Base-by-base conservation (phyloP, 2,329 filamentous ascomycete genomes). In the Ophiostoma triangulosporum region DNA sequence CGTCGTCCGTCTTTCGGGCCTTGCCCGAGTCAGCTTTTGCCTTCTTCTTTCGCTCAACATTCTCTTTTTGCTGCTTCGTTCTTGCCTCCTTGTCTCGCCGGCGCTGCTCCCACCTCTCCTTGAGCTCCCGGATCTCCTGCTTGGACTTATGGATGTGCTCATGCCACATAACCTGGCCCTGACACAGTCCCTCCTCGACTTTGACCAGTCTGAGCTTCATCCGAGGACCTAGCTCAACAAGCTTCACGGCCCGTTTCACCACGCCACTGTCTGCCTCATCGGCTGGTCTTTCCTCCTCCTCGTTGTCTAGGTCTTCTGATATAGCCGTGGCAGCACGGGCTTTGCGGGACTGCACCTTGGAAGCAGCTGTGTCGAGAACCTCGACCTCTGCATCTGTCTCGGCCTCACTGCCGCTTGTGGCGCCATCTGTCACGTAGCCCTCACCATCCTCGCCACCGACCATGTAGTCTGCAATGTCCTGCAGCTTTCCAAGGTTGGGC, bases 351-450 rank as follows among this genome's bases (percentile, higher is more conserved):
- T 81, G 68, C 0, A 87, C 78, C 62, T 78, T 84, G 61, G 79
- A 75, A 1, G 82, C 72, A 53, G 81, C 70, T 55, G 72, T 77
- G 70, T 82, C 81, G 17, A 74, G 78, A 22, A 98, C 81, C 65
- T 98, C 93, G 11, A 98, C 88, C 68, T 98, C 93, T 43, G 88
- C 90, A 64, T 98, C 93, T 0, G 91, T 96, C 58, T 97, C 93
- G 24, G 86, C 73, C 65, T 98, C 93, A 38, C 88, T 95, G 54
- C 94, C 93, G 59, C 88, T 95, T 1, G 82, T 85, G 20, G 70
- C 60, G 7, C 60, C 78, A 55, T 93, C 91, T 4, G 88, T 93
- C 61, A 90, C 86, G 68, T 97, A 98, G 3, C 91, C 88, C 17
- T 80, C 74, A 14, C 81, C 83, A 20, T 79, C 78, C 38, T 87